phyloP scores from a whole-genome alignment of 73 alveolate genomes.

The Paramecium sonneborni region DNA sequence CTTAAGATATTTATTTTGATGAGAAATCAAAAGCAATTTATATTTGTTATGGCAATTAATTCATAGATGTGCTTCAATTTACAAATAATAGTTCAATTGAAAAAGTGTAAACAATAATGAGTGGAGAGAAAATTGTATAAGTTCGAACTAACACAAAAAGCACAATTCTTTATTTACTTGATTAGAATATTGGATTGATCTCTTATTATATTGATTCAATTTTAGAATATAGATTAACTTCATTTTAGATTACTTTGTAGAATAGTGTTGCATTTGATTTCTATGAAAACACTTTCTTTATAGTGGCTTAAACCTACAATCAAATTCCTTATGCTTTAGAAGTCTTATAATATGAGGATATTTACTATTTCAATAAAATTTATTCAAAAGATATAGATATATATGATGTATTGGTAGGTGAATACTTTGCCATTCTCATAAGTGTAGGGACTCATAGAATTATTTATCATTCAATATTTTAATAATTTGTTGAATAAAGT shows the following conservation, averaged over 20 bases:
- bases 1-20: neutral
- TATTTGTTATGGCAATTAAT: neutral
- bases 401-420: slow-evolving; percentile 20
- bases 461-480: neutral
- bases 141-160: neutral
- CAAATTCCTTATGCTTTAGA: slow-evolving; percentile 18
- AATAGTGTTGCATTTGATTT: neutral
- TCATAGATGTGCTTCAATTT: neutral
- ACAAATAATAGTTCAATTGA: neutral
- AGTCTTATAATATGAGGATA: neutral
- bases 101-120: neutral
- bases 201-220: neutral
- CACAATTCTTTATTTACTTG: neutral
- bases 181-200: neutral
- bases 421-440: slow-evolving; percentile 5
- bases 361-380: slow-evolving; percentile 23
- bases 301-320: slow-evolving; percentile 1
- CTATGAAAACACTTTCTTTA: neutral
- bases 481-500: neutral
- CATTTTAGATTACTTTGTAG: neutral
- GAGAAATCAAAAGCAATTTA: neutral
- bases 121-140: neutral
- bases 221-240: neutral
- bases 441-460: neutral
- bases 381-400: slow-evolving; percentile 38